Base-by-base conservation (phyloP, 2,329 filamentous ascomycete genomes). In the Sordariomycetes sp. region DNA sequence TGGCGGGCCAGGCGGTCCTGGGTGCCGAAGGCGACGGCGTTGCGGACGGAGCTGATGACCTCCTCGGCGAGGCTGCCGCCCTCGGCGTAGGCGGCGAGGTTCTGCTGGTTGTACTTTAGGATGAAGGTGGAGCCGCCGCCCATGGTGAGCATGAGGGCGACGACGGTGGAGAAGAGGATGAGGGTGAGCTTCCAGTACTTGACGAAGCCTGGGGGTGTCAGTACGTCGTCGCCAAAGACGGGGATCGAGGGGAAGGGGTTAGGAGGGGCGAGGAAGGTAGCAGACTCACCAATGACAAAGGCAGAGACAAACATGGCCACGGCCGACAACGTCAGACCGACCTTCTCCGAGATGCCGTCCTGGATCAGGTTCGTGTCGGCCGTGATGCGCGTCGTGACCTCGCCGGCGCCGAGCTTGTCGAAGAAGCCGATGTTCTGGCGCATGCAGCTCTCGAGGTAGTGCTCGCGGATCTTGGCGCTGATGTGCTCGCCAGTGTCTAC, bases 291-390 rank as follows among this genome's bases (percentile, higher is more conserved):
- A 62, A 99, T 92, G 58, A 96, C 75, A 62, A 96, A 96, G 17
- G 90, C 90, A 0, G 91, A 85, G 57, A 95, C 73, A 65, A 97
- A 97, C 10, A 89, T 91, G 1, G 90, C 83, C 3, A 90, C 54
- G 13, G 89, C 88, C 15, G 84, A 82, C 58, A 95, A 68, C 0
- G 89, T 90, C 61, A 96, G 73, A 15, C 83, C 84, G 52, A 95
- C 80, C 74, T 96, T 96, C 69, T 95, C 89, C 0, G 89, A 95
- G 52, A 99, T 90, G 58, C 90, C 92, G 62, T 95, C 91, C 69
- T 96, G 92, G 57, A 97, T 86, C 56, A 95, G 75, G 65, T 96
- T 96, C 52, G 90, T 95, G 68, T 97, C 92, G 12, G 91, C 86
- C 0, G 92, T 97, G 64, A 96, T 96, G 61, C 91, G 85, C 1